Percentiles rank a stretch among this genome's conserved stretches.
phyloP scores from a whole-genome alignment of 78 protist species.

The Dictyostelium intermedium region DNA sequence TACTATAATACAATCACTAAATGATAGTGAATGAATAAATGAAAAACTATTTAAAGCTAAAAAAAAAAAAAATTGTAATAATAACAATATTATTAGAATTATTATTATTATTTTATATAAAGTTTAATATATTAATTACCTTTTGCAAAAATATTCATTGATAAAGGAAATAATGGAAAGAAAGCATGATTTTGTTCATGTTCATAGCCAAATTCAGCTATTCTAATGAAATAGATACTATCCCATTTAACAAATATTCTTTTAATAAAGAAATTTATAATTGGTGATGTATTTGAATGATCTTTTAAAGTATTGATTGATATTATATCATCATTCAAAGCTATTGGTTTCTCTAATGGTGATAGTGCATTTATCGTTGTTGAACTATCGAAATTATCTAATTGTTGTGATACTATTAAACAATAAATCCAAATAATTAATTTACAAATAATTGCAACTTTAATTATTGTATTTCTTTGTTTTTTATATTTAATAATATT shows the following conservation, averaged over 20 bases:
- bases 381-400: slow-evolving; percentile 54
- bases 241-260: slow-evolving; percentile 79
- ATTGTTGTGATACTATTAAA: neutral
- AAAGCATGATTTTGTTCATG: slow-evolving; percentile 82
- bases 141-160: slow-evolving; percentile 14
- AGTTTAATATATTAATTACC: too few relatives aligned
- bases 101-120: too few relatives aligned
- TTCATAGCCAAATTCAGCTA: slow-evolving; percentile 66
- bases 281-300: slow-evolving; percentile 1
- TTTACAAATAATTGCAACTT: slow-evolving; percentile 16
- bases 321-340: neutral
- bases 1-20: slow-evolving; percentile 42
- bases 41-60: slow-evolving; percentile 22
- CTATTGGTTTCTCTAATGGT: neutral
- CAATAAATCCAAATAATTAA: slow-evolving; percentile 41
- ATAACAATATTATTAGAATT: too few relatives aligned
- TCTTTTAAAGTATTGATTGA: neutral
- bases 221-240: slow-evolving; percentile 54
- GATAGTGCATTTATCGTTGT: slow-evolving; percentile 12
- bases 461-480: slow-evolving; percentile 9
- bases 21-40: slow-evolving; percentile 4
- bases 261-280: slow-evolving; percentile 10
- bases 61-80: neutral
- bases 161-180: slow-evolving; percentile 68
- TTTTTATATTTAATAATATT: neutral